Evolutionary conservation across 108 stramenopile genomes (phyloP).

Genomic region (Skeletonema potamos): DNA sequence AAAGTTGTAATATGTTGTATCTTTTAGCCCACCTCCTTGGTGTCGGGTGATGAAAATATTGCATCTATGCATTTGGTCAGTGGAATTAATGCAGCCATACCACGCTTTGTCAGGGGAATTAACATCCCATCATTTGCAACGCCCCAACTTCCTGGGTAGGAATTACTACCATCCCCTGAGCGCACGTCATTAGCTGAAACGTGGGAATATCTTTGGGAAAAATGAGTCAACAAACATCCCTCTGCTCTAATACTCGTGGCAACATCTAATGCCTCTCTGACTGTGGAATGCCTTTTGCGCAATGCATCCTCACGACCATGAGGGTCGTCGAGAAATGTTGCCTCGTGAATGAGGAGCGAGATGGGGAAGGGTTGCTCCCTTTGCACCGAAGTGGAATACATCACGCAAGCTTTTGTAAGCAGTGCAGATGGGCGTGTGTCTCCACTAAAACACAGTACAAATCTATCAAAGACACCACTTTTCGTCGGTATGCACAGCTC

Average conservation of each 20-base stretch:
- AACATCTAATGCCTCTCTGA: conserved; percentile 51
- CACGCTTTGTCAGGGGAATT: conserved; percentile 31
- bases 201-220: conserved; percentile 61
- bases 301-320: conserved; percentile 40
- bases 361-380: conserved; percentile 1
- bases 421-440: conserved; percentile 71
- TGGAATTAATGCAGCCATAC: background rate
- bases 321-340: conserved; percentile 52
- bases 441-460: conserved; percentile 69
- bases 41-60: background rate
- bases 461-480: background rate
- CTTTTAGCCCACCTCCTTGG: background rate
- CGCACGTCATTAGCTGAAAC: conserved; percentile 29
- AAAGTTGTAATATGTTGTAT: background rate
- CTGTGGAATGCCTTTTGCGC: conserved; percentile 57
- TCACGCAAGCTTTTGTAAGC: conserved; percentile 53
- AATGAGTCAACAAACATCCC: conserved; percentile 57
- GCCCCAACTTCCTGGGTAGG: conserved; percentile 25
- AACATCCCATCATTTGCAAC: conserved; percentile 48
- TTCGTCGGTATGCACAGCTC: conserved; percentile 34
- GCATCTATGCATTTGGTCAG: conserved; percentile 37
- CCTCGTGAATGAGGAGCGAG: conserved; percentile 56
- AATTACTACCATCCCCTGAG: background rate
- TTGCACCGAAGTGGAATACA: background rate
- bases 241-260: conserved; percentile 38